These are phyloP conservation scores for Hyphopichia burtonii DNA, from an alignment of 1,139 yeast species.

Conservation along the genomic window DNA sequence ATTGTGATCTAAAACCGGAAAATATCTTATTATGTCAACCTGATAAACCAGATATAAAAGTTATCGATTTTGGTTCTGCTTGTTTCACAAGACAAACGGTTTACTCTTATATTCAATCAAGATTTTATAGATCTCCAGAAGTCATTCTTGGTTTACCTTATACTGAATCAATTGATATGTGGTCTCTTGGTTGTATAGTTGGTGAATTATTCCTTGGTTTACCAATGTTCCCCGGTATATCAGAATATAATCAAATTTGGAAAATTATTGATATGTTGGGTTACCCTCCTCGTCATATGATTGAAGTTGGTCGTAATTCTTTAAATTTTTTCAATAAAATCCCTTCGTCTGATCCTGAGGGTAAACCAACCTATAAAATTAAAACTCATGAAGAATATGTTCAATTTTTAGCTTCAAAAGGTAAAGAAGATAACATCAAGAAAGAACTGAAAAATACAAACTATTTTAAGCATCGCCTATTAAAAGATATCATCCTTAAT, in stretches of 20 bases:
- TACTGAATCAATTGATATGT: slow-evolving; percentile 92
- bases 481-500: slow-evolving; percentile 73
- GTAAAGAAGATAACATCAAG: slow-evolving; percentile 50
- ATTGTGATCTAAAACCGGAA: slow-evolving; percentile 96
- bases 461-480: slow-evolving; percentile 72
- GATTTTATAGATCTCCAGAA: slow-evolving; percentile 96
- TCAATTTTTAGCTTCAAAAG: slow-evolving; percentile 32
- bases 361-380: slow-evolving; percentile 29
- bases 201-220: slow-evolving; percentile 91
- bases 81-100: slow-evolving; percentile 89
- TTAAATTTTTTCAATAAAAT: slow-evolving; percentile 61
- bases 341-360: slow-evolving; percentile 21
- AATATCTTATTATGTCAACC: slow-evolving; percentile 80
- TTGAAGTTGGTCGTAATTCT: slow-evolving; percentile 90
- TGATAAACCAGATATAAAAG: slow-evolving; percentile 85
- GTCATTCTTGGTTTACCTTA: slow-evolving; percentile 88
- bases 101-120: slow-evolving; percentile 91
- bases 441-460: slow-evolving; percentile 80
- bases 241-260: slow-evolving; percentile 87
- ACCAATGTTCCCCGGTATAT: slow-evolving; percentile 93
- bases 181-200: slow-evolving; percentile 97
- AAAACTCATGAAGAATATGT: slow-evolving; percentile 40
- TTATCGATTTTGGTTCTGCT: slow-evolving; percentile 96
- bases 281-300: slow-evolving; percentile 91
- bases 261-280: slow-evolving; percentile 85